phyloP scores from a whole-genome alignment of 768 basidiomycete genomes.

The Pleurotus pulmonarius region DNA sequence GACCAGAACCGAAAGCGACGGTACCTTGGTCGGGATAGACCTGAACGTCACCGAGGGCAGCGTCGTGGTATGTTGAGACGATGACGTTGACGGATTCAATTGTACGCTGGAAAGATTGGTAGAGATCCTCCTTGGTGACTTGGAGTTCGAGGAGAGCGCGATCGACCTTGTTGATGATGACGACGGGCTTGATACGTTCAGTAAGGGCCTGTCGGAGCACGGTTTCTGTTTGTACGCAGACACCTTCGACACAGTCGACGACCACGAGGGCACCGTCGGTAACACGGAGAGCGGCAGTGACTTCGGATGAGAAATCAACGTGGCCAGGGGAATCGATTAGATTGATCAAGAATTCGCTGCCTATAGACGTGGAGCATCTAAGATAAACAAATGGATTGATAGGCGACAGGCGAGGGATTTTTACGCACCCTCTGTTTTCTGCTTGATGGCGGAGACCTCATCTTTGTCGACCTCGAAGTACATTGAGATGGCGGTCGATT shows the following conservation, averaged over 20 bases:
- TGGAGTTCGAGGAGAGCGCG: conserved; percentile 98
- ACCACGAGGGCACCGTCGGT: conserved; percentile 99
- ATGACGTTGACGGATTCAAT: conserved; percentile 98
- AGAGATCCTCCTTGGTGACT: conserved; percentile 93
- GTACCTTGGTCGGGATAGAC: conserved; percentile 98
- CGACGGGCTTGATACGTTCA: conserved; percentile 99
- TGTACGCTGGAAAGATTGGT: conserved; percentile 96
- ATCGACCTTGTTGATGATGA: conserved; percentile 99
- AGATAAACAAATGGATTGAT: neutral
- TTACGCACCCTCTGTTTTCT: conserved; percentile 84
- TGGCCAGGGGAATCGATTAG: conserved; percentile 99
- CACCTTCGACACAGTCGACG: conserved; percentile 99
- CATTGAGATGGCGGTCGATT: conserved; percentile 99
- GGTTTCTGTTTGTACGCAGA: conserved; percentile 99
- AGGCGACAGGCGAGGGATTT: neutral
- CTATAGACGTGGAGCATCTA: conserved; percentile 29
- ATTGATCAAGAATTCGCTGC: conserved; percentile 98
- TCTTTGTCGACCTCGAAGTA: conserved; percentile 96
- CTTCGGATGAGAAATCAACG: conserved; percentile 99
- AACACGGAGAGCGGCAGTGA: conserved; percentile 98
- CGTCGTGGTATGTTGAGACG: conserved; percentile 95
- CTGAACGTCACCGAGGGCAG: conserved; percentile 93
- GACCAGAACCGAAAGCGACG: conserved; percentile 97
- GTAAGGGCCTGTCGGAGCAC: conserved; percentile 95
- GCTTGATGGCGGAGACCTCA: conserved; percentile 78